Conservation (phyloP, 2,329 filamentous ascomycete genomes). For the Emmonsiellopsis sp. region DNA sequence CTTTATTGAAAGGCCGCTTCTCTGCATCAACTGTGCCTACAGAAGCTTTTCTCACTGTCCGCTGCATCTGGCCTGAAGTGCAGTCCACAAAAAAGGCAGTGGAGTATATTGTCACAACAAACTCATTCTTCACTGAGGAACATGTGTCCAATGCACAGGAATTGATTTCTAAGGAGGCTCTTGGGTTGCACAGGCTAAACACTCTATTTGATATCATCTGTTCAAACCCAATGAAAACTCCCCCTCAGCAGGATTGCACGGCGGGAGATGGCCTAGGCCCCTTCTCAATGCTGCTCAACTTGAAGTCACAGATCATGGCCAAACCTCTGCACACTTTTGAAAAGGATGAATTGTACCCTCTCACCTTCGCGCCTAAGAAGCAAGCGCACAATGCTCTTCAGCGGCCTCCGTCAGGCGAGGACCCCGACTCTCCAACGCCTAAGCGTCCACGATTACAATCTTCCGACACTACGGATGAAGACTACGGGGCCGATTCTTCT, state of each 20-base stretch:
- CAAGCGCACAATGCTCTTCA: not conserved
- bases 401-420: not conserved
- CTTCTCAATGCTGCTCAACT: constrained; percentile 7
- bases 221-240: not conserved
- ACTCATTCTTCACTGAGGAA: not conserved
- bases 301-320: constrained; percentile 5
- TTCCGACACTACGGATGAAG: not conserved
- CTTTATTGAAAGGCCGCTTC: constrained; percentile 1
- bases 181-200: constrained; percentile 1
- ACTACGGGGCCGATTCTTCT: not conserved
- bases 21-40: constrained; percentile 6
- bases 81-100: not conserved
- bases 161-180: not conserved
- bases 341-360: not conserved
- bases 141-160: not conserved
- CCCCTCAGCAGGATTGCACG: not conserved
- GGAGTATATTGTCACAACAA: not conserved
- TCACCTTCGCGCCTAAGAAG: constrained; percentile 1
- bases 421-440: not conserved
- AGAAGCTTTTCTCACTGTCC: constrained; percentile 2
- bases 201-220: constrained; percentile 5
- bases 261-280: constrained; percentile 8
- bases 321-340: not conserved
- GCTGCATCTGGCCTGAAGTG: constrained; percentile 4
- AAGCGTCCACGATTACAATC: not conserved